phyloP scores from a whole-genome alignment of 805 yeast species.

The Ogataea philodendri region DNA sequence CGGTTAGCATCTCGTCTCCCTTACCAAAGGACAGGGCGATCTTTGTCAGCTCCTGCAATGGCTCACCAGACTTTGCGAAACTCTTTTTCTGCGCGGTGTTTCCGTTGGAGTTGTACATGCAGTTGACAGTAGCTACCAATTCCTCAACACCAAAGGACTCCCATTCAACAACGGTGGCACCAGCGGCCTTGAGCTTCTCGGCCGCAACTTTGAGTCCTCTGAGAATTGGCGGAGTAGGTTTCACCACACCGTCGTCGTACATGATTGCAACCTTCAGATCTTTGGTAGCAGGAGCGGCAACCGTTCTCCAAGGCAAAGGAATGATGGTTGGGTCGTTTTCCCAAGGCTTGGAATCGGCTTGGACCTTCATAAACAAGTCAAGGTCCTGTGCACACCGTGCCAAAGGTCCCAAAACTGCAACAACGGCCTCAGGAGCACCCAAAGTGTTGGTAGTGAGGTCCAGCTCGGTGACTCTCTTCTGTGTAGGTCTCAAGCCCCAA shows the following conservation, averaged over 20 bases:
- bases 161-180: slow-evolving; percentile 53
- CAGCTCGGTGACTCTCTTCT: slow-evolving; percentile 44
- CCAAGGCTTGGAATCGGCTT: slow-evolving; percentile 55
- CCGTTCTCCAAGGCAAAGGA: slow-evolving; percentile 52
- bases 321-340: slow-evolving; percentile 44
- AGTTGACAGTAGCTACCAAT: slow-evolving; percentile 52
- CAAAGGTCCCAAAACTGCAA: slow-evolving; percentile 45
- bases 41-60: slow-evolving; percentile 53
- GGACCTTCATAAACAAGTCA: slow-evolving; percentile 45
- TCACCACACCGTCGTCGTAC: slow-evolving; percentile 47
- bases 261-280: slow-evolving; percentile 46
- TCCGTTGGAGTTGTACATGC: slow-evolving; percentile 61
- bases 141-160: slow-evolving; percentile 52
- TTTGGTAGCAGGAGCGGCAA: slow-evolving; percentile 34
- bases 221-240: slow-evolving; percentile 47
- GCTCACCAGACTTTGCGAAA: slow-evolving; percentile 63
- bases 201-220: slow-evolving; percentile 47
- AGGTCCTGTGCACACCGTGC: slow-evolving; percentile 48
- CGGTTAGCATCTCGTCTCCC: slow-evolving; percentile 45
- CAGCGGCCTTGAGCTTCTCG: slow-evolving; percentile 51
- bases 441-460: slow-evolving; percentile 37
- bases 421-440: slow-evolving; percentile 47
- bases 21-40: slow-evolving; percentile 52
- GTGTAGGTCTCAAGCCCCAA: slow-evolving; percentile 50
- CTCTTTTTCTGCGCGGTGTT: slow-evolving; percentile 47